Base-by-base conservation (phyloP, 2,329 filamentous ascomycete species). In the Emergomyces africanus region DNA sequence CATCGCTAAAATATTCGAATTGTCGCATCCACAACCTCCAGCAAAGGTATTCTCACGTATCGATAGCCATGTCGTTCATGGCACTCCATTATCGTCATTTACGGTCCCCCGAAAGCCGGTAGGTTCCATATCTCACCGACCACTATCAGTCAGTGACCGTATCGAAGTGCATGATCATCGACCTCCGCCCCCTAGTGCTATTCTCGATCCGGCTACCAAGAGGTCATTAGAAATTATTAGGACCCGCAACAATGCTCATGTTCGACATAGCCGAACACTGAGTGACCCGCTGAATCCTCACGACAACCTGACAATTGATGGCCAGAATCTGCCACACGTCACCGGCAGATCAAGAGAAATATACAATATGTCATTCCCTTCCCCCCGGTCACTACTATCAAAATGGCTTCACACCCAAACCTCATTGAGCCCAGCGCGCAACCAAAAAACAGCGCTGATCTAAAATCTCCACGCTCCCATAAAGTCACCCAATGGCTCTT, bases 31-130 rank as follows among this genome's bases (percentile, higher is more conserved):
- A 15, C 61, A 66, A 62, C 63, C 66, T 2, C 74, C 74, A 2
- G 67, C 70, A 18, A 72, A 67, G 57, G 70, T 71, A 23, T 60
- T 73, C 23, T 62, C 67, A 25, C 61, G 68, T 5, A 62, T 61
- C 53, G 63, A 59, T 15, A 8, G 23, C 20, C 54, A 39, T 30
- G 46, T 12, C 35, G 37, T 54, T 54, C 49, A 50, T 51, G 56
- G 39, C 25, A 6, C 37, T 55, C 15, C 54, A 4, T 1, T 25
- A 39, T 20, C 39, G 20, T 25, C 66, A 42, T 69, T 69, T 46
- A 65, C 67, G 12, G 56, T 74, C 5, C 62, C 67, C 58, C 70
- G 72, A 48, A 74, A 74, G 59, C 71, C 72, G 5, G 67, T 74
- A 18, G 70, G 70, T 1, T 73, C 72, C 33, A 66, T 63, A 6